phyloP scores from a whole-genome alignment of 305 asterid genomes.

The Euphrasia arctica region DNA sequence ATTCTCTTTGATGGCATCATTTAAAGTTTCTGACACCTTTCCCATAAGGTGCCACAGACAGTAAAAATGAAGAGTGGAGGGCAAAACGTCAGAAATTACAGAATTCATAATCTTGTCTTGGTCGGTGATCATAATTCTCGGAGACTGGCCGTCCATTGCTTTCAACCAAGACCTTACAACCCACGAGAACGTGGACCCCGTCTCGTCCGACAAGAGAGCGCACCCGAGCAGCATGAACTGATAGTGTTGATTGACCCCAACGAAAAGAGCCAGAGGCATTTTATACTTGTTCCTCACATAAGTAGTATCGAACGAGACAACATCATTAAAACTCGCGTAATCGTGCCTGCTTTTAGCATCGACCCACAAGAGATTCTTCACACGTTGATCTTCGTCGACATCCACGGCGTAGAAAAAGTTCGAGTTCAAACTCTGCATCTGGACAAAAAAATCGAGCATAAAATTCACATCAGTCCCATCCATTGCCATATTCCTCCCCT shows the following conservation, averaged over 20 bases:
- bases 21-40: slow-evolving; percentile 29
- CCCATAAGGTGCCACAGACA: slow-evolving; percentile 40
- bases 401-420: slow-evolving; percentile 40
- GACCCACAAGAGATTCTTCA: slow-evolving; percentile 46
- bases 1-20: slow-evolving; percentile 9
- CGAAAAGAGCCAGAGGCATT: slow-evolving; percentile 40
- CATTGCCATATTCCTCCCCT: slow-evolving; percentile 23
- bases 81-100: slow-evolving; percentile 34
- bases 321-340: slow-evolving; percentile 43
- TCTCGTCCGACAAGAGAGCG: slow-evolving; percentile 43
- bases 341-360: slow-evolving; percentile 43
- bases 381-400: slow-evolving; percentile 31
- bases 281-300: slow-evolving; percentile 38
- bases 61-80: slow-evolving; percentile 40
- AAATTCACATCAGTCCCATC: slow-evolving; percentile 31
- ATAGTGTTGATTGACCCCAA: slow-evolving; percentile 49
- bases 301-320: slow-evolving; percentile 41
- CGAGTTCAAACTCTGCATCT: slow-evolving; percentile 43
- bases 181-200: slow-evolving; percentile 36
- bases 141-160: slow-evolving; percentile 36
- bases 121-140: slow-evolving; percentile 40
- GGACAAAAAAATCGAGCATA: slow-evolving; percentile 42
- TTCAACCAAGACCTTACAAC: slow-evolving; percentile 52
- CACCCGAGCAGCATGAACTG: slow-evolving; percentile 50
- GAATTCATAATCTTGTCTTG: slow-evolving; percentile 14